Percentiles rank a stretch among this genome's conserved stretches.
Evolutionary conservation across 2,329 filamentous ascomycete species (phyloP).

Genomic region (Ophiosphaerella herpotricha): DNA sequence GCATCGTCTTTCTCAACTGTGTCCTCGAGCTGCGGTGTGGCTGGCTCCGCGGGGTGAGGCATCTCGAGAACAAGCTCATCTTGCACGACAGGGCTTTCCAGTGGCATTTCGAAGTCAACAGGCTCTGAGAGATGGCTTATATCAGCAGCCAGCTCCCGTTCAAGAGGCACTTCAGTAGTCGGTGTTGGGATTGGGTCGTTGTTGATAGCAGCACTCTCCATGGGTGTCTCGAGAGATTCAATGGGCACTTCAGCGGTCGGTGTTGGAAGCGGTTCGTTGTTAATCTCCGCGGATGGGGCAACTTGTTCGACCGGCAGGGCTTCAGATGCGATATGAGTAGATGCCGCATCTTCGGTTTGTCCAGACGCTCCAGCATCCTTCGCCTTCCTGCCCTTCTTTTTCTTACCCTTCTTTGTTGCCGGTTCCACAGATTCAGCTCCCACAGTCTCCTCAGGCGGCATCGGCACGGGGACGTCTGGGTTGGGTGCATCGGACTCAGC

Average conservation of each 20-base stretch:
- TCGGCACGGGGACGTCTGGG: conserved; percentile 2
- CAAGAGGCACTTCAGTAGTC: conserved; percentile 55
- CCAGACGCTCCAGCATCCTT: conserved; percentile 7
- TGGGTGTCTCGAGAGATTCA: not conserved
- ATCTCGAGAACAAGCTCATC: conserved; percentile 3
- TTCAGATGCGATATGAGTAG: not conserved
- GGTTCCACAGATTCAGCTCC: conserved; percentile 10
- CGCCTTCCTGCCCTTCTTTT: conserved; percentile 25
- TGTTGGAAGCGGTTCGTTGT: too few relatives aligned
- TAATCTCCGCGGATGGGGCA: not conserved
- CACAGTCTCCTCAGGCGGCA: conserved; percentile 1
- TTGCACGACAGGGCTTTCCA: not conserved
- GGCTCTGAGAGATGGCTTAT: conserved; percentile 23
- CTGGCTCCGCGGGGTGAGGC: not conserved
- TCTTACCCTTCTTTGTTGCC: conserved; percentile 20
- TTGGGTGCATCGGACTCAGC: not conserved
- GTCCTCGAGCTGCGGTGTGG: not conserved
- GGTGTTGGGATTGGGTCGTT: not conserved
- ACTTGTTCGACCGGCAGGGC: not conserved
- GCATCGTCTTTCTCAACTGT: conserved; percentile 4
- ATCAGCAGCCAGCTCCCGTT: conserved; percentile 58
- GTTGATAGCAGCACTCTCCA: not conserved
- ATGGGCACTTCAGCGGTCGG: not conserved
- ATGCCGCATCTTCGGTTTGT: not conserved
- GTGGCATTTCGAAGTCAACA: conserved; percentile 3